Base-by-base conservation (phyloP, 305 asterid genomes). In the Fraxinus greggii region DNA sequence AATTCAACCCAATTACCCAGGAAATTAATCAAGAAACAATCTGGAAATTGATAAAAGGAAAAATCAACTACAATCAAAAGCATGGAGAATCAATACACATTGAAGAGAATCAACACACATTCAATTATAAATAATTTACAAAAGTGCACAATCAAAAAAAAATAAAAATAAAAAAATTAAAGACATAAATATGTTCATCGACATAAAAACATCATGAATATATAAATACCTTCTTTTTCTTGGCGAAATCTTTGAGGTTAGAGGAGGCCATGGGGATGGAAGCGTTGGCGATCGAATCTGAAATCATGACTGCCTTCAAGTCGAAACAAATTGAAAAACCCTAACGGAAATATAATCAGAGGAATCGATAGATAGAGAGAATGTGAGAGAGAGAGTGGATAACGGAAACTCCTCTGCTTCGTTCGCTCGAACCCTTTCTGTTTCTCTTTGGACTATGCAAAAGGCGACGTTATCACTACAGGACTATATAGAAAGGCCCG, bases 141-240 rank as follows among this genome's bases (percentile, higher is more conserved):
- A 4, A 15, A 70, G 76, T 70, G 76, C 38, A 29, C 75, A 32
- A 17, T 70, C 6, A 24, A 65, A 36, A 36, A 36, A 32, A 32
- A 3, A 61, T n/a, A 63, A 28, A 67, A 1, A 8, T 12, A 67
- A 28, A 3, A 10, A 65, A 24, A 79, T 56, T 67, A 4, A 67
- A 45, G 59, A 7, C 67, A 1, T 17, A 1, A 12, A 65, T 29
- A 12, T 13, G 21, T 67, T 17, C 13, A 15, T 75, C 72, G 35
- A 72, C 29, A 36, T 26, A 74, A 38, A 7, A 24, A 9, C 1
- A 21, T 7, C 8, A 8, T 15, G n/a, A 51, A 1, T 80, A 2
- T 59, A 75, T 28, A 32, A 75, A 19, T 82, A 90, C 94, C 92
- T 89, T 88, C 81, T 87, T 90, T 69, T 89, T 90, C 92, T 90